A percentile compares a stretch with the other conserved stretches of the same genome.
Evolutionary conservation across 1,284 basidiomycete species (phyloP).

Genomic region (Ustilago cynodontis): DNA sequence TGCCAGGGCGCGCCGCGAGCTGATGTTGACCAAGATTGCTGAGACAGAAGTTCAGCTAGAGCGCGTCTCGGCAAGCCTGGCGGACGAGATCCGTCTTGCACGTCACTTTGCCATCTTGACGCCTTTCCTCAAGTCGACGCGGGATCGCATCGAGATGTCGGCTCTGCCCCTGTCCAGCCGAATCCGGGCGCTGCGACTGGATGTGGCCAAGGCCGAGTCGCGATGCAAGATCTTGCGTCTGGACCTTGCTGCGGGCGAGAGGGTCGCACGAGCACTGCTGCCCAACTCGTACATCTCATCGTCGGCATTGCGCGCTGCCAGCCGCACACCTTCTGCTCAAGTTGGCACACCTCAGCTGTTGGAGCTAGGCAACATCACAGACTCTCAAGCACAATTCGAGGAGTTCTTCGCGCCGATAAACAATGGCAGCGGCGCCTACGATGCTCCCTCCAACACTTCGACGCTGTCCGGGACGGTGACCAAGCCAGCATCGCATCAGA

Average conservation of each 20-base stretch:
- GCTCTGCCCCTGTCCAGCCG: conserved; percentile 51
- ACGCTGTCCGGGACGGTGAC: conserved; percentile 25
- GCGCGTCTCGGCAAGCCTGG: conserved; percentile 33
- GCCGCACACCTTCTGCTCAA: conserved; percentile 30
- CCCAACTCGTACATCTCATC: conserved; percentile 37
- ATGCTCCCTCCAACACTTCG: conserved; percentile 11
- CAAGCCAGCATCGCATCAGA: conserved; percentile 49
- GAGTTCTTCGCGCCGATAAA: conserved; percentile 36
- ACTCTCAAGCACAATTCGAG: conserved; percentile 47
- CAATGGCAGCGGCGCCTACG: conserved; percentile 11
- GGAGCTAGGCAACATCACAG: conserved; percentile 33
- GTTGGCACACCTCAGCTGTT: conserved; percentile 44
- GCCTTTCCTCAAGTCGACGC: conserved; percentile 62
- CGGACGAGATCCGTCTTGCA: conserved; percentile 58
- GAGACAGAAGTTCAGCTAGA: conserved; percentile 86
- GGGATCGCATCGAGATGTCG: conserved; percentile 62
- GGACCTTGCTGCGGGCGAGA: conserved; percentile 55
- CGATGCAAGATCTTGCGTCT: conserved; percentile 48
- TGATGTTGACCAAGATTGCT: conserved; percentile 71
- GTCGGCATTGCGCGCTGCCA: conserved; percentile 37
- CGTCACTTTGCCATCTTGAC: conserved; percentile 63
- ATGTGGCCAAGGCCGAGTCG: conserved; percentile 53
- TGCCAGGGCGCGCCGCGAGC: conserved; percentile 39
- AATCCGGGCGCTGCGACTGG: conserved; percentile 52
- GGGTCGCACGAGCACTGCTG: conserved; percentile 30